phyloP scores from a whole-genome alignment of 176 grass and related monocot genomes.

The Pontederia paniculata region DNA sequence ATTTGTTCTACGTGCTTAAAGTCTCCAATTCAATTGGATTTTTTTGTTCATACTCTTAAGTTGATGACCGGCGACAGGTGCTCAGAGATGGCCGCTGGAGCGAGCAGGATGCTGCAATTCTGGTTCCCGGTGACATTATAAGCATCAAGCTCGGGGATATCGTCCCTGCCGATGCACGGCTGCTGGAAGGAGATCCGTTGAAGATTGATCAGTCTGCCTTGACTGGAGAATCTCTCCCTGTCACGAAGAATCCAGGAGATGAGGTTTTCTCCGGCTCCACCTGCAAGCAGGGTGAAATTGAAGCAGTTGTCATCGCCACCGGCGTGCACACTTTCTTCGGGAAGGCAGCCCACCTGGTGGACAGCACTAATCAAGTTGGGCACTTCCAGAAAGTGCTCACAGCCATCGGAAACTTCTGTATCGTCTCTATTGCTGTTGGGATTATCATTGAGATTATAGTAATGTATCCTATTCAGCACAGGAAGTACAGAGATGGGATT shows the following conservation, averaged over 20 bases:
- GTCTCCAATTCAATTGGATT: too few species aligned
- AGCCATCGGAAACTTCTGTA: conserved; percentile 96
- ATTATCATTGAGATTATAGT: conserved; percentile 57
- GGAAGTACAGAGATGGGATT: conserved; percentile 80
- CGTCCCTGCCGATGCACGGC: conserved; percentile 60
- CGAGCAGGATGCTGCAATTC: conserved; percentile 49
- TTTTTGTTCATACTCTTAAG: background rate
- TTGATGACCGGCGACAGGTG: conserved; percentile 21
- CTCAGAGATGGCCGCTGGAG: conserved; percentile 59
- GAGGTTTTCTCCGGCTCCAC: conserved; percentile 82
- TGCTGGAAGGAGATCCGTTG: conserved; percentile 67
- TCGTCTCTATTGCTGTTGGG: conserved; percentile 56
- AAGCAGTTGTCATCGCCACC: conserved; percentile 76
- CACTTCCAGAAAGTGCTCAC: conserved; percentile 91
- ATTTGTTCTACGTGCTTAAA: background rate
- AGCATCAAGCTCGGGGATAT: conserved; percentile 91
- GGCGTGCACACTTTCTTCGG: conserved; percentile 98
- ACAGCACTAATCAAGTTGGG: conserved; percentile 77
- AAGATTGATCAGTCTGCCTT: conserved; percentile 88
- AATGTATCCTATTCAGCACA: conserved; percentile 79
- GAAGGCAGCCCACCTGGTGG: conserved; percentile 85
- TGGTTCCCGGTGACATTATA: conserved; percentile 80
- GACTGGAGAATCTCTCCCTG: conserved; percentile 71
- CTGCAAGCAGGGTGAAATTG: conserved; percentile 88
- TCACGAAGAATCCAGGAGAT: conserved; percentile 46